Base-by-base conservation (phyloP, 305 asterid genomes). In the Plantago lanceolata region DNA sequence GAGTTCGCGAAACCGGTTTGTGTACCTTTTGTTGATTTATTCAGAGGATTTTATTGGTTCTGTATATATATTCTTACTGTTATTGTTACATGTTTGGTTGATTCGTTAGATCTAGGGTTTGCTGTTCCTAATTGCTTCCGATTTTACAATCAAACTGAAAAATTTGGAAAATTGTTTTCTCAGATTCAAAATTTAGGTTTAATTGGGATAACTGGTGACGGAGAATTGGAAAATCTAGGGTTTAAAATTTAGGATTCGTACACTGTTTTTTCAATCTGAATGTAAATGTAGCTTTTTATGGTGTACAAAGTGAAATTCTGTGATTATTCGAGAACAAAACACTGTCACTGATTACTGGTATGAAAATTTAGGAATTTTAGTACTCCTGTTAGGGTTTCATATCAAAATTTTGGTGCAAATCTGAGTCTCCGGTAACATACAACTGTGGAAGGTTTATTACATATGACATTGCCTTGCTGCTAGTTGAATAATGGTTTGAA, bases 1-100 rank as follows among this genome's bases (percentile, higher is more conserved):
- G 96, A 93, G 78, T 93, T 87, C 76, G 95, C 96, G 45, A 93
- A 87, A 86, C 91, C 90, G 99, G 99, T 93, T 81, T 73, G 98
- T 92, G 70, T 64, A 56, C 14, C 73, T 78, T 64, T 69, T 8
- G 26, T 69, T 73, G 78, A 69, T 70, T 62, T 40, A 49, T 56
- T 58, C 33, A 68, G 56, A 19, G 61, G 61, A 56, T 28, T 29
- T 28, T 5, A 3, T 52, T 40, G 45, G 45, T 53, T 28, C 8
- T 56, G 61, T 56, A 56, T 56, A 21, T 2, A 16, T 53, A 53
- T 53, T 56, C 0, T 40, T 40, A 11, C 3, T 40, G 11, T 11
- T 40, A 1, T 0, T 40, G 15, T 40, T 2, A 0, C 0, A 1
- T 29, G 19, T 71, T 70, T 71, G 45, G 45, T 48, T 50, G 44